Evolutionary conservation across 1,284 basidiomycete genomes (phyloP), one percentile per base, ranked within the genome.

Genomic region (Megacollybia platyphylla): DNA sequence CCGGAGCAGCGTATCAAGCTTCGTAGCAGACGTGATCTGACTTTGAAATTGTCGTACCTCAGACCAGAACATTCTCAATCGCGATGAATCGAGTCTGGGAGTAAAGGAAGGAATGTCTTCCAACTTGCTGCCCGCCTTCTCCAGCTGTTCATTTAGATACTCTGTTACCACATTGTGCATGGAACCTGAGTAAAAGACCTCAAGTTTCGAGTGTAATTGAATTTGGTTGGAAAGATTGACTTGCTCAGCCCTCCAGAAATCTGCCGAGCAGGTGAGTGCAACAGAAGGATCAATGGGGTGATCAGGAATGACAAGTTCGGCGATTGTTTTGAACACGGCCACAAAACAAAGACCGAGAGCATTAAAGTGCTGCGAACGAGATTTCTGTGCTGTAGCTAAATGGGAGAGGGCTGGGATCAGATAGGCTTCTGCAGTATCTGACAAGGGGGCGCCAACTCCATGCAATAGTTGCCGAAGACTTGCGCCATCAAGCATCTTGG

Each of bases 231-330:
- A 50, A 0, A 87, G 53, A n/a, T 66, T 56, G 0, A 58, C 52
- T 11, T 68, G 57, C 42, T 78, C 67, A n/a, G 64, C 54, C n/a
- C 56, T 52, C 51, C 73, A 65, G 37, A 83, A 75, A 31, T 68
- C 62, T 4, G 60, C 59, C 0, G 70, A 65, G 30, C 73, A 76
- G 37, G 69, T 70, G 41, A 80, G 71, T 28, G 84, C 71, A 13
- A 79, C 79, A 10, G 84, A 77, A 7, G 94, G 94, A 57, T 98
- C 96, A 42, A 97, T 64, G 1, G 93, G 90, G 3, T 81, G 65
- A 54, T 89, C 76, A 0, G 96, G 92, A 39, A 97, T 70, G 55
- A 86, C 87, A n/a, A 94, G 68, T 1, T 77, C 65, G 11, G 89
- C 55, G 26, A 87, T 58, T 41, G 75, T 52, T 26, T 67, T 65